Evolutionary conservation across 305 asterid species (phyloP), one percentile per base, ranked within the genome.

Genomic region (Caryopteris hybrid): DNA sequence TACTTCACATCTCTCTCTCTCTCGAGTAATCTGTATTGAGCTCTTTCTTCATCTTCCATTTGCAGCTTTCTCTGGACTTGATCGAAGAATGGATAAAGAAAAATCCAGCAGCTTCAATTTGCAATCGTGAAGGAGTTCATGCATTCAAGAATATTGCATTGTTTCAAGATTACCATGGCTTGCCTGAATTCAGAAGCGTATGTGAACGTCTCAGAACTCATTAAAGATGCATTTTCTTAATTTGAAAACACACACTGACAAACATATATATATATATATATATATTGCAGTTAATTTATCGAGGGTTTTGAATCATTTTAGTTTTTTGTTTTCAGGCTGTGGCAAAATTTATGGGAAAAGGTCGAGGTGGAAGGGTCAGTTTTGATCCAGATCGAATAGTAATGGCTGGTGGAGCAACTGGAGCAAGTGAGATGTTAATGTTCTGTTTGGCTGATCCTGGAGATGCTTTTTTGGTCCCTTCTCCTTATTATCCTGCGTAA

Each of bases 151-250:
- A 69, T 23, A 73, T 79, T 17, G 92, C 94, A 34, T 75, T 74
- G 48, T 90, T 78, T 41, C 98, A 92, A 76, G 97, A 92, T 62
- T 92, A 92, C 69, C 98, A 92, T 52, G 98, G 98, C 64, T 74
- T 90, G 79, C 84, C 90, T 6, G 47, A 80, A 45, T 90, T 92
- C 63, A 85, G 92, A 84, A 68, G 42, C 23, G 96, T 87, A 82
- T 1, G 67, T 55, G 13, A 17, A 47, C 20, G 50, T 39, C 16
- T 57, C 50, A 36, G 36, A 3, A 42, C 9, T 25, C 18, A 11
- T 0, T 1, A 21, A 10, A 6, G 16, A 42, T 41, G 2, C 2
- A 25, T 25, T 25, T 25, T 1, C 4, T 25, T 25, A n/a, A n/a
- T n/a, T n/a, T n/a, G n/a, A n/a, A n/a, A n/a, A n/a, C n/a, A n/a